Evolutionary conservation across 768 basidiomycete species (phyloP), one percentile per base, ranked within the genome.

Genomic region (Tricholoma matsutake): DNA sequence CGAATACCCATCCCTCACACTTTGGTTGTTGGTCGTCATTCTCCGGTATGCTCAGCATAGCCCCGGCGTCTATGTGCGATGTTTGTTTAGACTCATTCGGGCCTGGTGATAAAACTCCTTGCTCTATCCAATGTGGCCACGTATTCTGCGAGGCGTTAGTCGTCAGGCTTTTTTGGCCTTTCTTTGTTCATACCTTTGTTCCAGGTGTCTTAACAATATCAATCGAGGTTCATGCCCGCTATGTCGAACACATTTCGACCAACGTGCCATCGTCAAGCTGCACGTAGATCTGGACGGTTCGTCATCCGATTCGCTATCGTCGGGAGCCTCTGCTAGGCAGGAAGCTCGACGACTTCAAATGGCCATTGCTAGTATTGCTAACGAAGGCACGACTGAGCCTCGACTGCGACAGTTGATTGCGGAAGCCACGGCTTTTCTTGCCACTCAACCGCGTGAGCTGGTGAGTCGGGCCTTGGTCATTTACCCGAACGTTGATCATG

Each of bases 111-210:
- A 86, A 83, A 69, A 78, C 81, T 7, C 88, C 89, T 55, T 83
- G 86, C 67, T 81, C 84, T 54, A 87, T 91, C 66, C 61, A 78
- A 53, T 92, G 90, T 62, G 90, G 90, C 16, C 89, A 91, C 69
- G 82, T 86, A 59, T 89, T 89, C 73, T 91, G 87, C 66, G 73
- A 75, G 63, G 72, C 70, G 77, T 78, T 58, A 58, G 80, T 76
- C 28, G 10, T 29, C 13, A 11, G n/a, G 6, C 39, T 49, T 6
- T 53, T n/a, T 39, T 13, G 47, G 2, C 31, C 51, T 34, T 56
- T 61, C 16, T 34, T 54, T 56, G 49, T 55, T 59, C 54, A 54
- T 32, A 52, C 41, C 49, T 64, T 55, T 20, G 59, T 57, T 57
- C n/a, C 29, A 57, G 56, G 32, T 57, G 56, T 29, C 56, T 57